Conservation (phyloP, 495 filamentous ascomycete genomes). For the Talaromyces nanjingensis region DNA sequence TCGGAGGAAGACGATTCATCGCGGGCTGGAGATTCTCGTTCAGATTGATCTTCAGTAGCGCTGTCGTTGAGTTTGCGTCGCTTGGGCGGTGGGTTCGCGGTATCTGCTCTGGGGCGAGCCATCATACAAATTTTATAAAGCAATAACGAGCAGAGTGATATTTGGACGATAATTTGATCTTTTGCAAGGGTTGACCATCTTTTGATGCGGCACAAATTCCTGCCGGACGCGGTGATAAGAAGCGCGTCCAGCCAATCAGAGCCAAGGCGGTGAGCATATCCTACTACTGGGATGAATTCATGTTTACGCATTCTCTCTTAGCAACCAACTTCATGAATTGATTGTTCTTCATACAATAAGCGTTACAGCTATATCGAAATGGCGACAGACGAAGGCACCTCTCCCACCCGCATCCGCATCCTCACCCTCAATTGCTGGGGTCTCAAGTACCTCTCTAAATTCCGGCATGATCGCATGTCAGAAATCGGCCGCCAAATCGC, state of each 20-base stretch:
- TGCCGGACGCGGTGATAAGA: slow-evolving; percentile 9
- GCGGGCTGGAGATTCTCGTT: slow-evolving; percentile 11
- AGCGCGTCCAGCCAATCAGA: slow-evolving; percentile 4
- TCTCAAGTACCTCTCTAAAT: slow-evolving; percentile 76
- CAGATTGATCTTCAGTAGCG: slow-evolving; percentile 27
- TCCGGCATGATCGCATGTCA: slow-evolving; percentile 68
- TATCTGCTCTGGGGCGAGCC: slow-evolving; percentile 2
- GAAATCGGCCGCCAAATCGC: slow-evolving; percentile 79
- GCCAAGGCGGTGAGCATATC: not conserved
- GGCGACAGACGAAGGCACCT: not conserved
- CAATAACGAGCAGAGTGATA: not conserved
- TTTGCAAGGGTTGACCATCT: not conserved
- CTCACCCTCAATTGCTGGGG: slow-evolving; percentile 96
- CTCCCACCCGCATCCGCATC: slow-evolving; percentile 53
- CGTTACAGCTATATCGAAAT: not conserved
- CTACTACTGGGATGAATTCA: not conserved
- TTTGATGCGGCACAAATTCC: slow-evolving; percentile 4
- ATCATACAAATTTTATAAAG: not conserved
- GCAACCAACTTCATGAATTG: not conserved
- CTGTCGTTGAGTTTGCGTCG: slow-evolving; percentile 48
- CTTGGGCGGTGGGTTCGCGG: slow-evolving; percentile 38
- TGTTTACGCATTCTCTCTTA: not conserved
- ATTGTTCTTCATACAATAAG: not conserved
- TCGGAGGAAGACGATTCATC: slow-evolving; percentile 40
- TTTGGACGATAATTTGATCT: not conserved